Base-by-base conservation (phyloP, 2,329 filamentous ascomycete genomes). In the Apiospora saccharicola region DNA sequence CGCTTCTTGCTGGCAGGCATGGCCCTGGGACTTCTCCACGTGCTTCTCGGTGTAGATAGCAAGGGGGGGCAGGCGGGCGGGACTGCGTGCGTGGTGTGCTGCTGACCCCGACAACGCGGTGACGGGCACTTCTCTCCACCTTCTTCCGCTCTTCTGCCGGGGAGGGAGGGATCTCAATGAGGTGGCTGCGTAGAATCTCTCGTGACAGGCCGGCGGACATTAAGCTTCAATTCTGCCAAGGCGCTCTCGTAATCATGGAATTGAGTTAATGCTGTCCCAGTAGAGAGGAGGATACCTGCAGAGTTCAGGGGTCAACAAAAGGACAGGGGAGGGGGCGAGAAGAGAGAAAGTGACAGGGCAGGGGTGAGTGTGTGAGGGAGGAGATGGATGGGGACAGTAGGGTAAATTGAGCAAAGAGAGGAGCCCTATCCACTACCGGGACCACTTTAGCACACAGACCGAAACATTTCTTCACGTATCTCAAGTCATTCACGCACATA, bases 371-470 rank as follows among this genome's bases (percentile, higher is more conserved):
- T 14, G 26, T 24, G 13, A 53, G 13, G 24, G 14, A 26, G 30
- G 26, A 30, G 26, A 30, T 37, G 26, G 53, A 41, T 64, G 57
- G 57, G 57, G 57, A 64, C 57, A 64, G 26, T 30, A 30, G 34
- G 57, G 57, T 64, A 64, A 64, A 41, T 41, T 41, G 57, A 64
- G 19, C 30, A 57, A 64, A 57, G 51, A 64, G 57, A 64, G 57
- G 57, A 64, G 57, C 57, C 41, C 57, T 41, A 41, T n/a, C 57
- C 57, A 64, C 57, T 22, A 14, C 19, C 34, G 14, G 57, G n/a
- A 24, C 57, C 57, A 64, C 57, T 64, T 41, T 64, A 64, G 57
- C 57, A 64, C 57, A 64, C 57, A 64, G 57, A 64, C 57, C 34
- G 57, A 64, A 64, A 64, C 57, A 64, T 41, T 41, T 64, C 30